Conservation (phyloP, 805 yeast genomes). For the Yarrowia osloensis region DNA sequence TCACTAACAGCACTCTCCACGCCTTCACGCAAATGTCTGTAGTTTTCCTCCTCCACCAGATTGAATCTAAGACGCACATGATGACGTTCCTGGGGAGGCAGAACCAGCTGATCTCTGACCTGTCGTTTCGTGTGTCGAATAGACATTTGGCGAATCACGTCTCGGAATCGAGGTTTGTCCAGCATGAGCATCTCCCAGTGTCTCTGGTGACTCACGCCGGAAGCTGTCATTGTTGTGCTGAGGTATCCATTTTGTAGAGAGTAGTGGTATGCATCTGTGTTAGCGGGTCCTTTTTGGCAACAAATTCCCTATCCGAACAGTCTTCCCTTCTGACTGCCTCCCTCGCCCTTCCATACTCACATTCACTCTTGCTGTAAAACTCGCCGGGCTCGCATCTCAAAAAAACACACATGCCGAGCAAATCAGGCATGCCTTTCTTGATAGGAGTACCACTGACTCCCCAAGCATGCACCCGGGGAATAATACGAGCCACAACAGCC, state of each 20-base stretch:
- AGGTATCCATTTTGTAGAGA: background rate
- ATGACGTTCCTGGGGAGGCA: conserved; percentile 78
- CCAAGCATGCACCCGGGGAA: conserved; percentile 91
- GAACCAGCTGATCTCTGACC: conserved; percentile 71
- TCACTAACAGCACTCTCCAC: conserved; percentile 1
- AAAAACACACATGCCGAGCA: conserved; percentile 70
- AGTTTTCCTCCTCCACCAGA: conserved; percentile 82
- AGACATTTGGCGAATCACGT: conserved; percentile 57
- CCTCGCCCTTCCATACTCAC: too few relatives aligned
- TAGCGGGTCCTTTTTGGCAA: too few relatives aligned
- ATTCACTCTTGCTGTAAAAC: background rate
- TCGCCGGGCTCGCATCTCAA: conserved; percentile 58
- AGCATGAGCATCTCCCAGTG: conserved; percentile 27
- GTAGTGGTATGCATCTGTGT: background rate
- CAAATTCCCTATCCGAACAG: too few relatives aligned
- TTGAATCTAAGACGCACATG: conserved; percentile 74
- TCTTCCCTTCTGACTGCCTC: too few relatives aligned
- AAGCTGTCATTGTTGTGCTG: background rate
- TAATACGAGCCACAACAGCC: conserved; percentile 73
- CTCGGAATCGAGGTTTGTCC: conserved; percentile 46
- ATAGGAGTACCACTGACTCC: conserved; percentile 97
- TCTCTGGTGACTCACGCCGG: background rate
- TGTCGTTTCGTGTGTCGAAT: conserved; percentile 81
- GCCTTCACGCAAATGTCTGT: conserved; percentile 45
- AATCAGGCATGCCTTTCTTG: conserved; percentile 62